Base-by-base conservation (phyloP, 2,329 filamentous ascomycete genomes). In the Exophiala bonariae region DNA sequence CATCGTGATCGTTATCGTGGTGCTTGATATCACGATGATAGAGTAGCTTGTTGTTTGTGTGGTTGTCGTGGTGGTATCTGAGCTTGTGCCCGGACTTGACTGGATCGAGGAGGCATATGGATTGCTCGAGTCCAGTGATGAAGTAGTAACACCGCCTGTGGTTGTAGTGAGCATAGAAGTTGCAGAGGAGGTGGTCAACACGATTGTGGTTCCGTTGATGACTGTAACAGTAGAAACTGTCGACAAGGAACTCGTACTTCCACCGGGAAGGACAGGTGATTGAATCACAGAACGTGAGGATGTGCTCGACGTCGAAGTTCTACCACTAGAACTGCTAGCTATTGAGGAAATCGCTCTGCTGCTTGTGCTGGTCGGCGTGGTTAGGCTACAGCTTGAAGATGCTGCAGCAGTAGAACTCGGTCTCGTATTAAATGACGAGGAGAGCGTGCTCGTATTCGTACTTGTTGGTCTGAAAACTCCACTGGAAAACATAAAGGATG, bases 11-110 rank as follows among this genome's bases (percentile, higher is more conserved):
- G 52, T 48, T n/a, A 53, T 50, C 19, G 50, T 53, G 5, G 52
- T 55, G 40, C 52, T 55, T 14, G 52, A 53, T 16, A 52, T 39
- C 19, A 55, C 47, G 22, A 53, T 50, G 40, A 55, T 50, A 2
- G 46, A 47, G 32, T 42, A 43, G 17, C 32, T 49, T 17, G 47
- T 22, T 8, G 11, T 38, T 36, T 30, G 14, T 18, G 43, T 34
- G n/a, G 33, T 42, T 18, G 30, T 20, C 10, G 20, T 41, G 5
- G 36, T 31, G 26, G 34, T 45, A 17, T 11, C n/a, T 18, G 35
- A 3, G 17, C 28, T 39, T 13, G 22, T 26, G 9, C 23, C 33
- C 19, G 44, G 34, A 9, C 28, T 34, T 30, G 22, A 20, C n/a
- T n/a, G 13, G 47, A 22, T 14, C 20, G 28, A 19, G n/a, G 36